These are phyloP conservation scores for Teratosphaeriaceae sp. DNA, from an alignment of 2,329 filamentous ascomycete species.

Conservation along the genomic window DNA sequence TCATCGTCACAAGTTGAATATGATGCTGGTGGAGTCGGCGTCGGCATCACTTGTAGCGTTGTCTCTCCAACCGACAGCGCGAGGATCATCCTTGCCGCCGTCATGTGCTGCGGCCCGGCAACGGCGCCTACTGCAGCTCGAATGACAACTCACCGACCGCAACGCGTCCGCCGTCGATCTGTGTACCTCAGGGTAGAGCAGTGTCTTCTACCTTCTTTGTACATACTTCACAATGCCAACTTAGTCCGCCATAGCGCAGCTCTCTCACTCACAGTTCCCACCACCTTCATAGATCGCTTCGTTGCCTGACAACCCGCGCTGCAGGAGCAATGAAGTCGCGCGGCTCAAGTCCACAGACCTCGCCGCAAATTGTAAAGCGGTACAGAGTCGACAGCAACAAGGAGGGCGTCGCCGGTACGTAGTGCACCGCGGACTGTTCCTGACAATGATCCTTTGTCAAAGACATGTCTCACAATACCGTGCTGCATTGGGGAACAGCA, in stretches of 20 bases:
- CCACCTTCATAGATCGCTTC: background rate
- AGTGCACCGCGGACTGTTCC: background rate
- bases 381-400: slow-evolving; percentile 9
- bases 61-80: background rate
- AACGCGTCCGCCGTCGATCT: background rate
- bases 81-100: background rate
- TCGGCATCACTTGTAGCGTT: too few relatives aligned
- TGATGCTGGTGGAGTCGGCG: background rate
- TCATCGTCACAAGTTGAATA: too few relatives aligned
- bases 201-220: slow-evolving; percentile 1
- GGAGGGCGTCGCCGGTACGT: slow-evolving; percentile 10
- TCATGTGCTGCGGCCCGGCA: background rate
- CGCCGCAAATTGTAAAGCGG: slow-evolving; percentile 11
- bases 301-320: background rate
- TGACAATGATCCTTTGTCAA: slow-evolving; percentile 7
- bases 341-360: slow-evolving; percentile 11
- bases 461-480: background rate
- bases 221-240: background rate
- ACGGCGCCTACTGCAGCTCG: background rate
- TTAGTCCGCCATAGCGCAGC: too few relatives aligned
- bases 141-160: background rate
- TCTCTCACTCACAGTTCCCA: background rate
- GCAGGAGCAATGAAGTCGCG: slow-evolving; percentile 13
- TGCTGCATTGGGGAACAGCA: background rate
- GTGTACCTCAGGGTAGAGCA: background rate